Evolutionary conservation across 148 eudicot genomes (phyloP).

Genomic region (Spergularia bocconei): DNA sequence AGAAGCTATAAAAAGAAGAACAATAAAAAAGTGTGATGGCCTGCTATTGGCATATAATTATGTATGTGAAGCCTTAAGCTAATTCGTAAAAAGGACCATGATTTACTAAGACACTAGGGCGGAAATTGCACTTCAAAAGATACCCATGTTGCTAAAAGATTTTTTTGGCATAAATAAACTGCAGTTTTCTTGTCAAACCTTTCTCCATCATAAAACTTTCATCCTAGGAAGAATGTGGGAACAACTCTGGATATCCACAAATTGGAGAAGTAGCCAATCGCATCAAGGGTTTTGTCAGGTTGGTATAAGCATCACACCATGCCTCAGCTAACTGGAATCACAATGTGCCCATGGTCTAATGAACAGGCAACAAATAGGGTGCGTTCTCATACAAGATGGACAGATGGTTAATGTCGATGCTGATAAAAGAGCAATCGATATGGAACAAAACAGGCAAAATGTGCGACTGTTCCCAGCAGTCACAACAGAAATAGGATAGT

Average conservation of each 20-base stretch:
- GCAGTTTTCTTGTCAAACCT: neutral
- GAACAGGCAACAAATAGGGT: neutral
- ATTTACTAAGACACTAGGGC: neutral
- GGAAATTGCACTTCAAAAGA: neutral
- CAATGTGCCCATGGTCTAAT: neutral
- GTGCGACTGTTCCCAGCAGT: neutral
- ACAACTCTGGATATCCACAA: neutral
- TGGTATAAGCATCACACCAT: neutral
- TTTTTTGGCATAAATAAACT: neutral
- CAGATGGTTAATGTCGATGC: neutral
- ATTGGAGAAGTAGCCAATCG: neutral
- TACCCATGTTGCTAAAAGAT: neutral
- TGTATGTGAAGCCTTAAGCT: neutral
- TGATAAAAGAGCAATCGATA: neutral
- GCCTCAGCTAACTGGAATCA: neutral
- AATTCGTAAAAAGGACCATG: neutral
- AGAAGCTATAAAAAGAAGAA: neutral
- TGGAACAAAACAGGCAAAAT: neutral
- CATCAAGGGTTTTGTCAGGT: neutral
- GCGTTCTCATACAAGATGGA: neutral
- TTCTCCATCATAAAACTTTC: neutral
- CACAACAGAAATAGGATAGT: too few species aligned
- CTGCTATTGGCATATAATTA: too few species aligned
- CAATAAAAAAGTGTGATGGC: neutral
- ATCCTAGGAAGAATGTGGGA: neutral